Evolutionary conservation across 2,329 filamentous ascomycete genomes (phyloP).

Genomic region (Ceratocystis diversiconidia): DNA sequence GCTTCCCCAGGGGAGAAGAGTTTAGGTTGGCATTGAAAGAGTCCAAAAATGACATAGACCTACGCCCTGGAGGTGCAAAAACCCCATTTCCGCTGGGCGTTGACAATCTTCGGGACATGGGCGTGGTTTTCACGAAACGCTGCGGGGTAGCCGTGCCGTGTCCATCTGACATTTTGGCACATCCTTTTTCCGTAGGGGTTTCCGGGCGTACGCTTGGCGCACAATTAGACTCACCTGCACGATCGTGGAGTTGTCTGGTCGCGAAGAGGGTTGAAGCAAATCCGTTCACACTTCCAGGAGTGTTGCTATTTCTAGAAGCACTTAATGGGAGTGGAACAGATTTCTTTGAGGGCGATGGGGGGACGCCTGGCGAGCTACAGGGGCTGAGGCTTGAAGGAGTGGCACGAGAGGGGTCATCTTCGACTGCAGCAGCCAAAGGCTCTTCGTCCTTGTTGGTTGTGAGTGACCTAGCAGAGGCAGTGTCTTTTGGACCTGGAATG

Average conservation of each 20-base stretch:
- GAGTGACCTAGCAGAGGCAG: neutral
- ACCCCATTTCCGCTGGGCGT: slow-evolving; percentile 17
- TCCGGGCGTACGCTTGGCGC: neutral
- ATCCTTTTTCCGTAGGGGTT: slow-evolving; percentile 11
- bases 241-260: slow-evolving; percentile 11
- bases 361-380: neutral
- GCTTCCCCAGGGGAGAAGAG: slow-evolving; percentile 14
- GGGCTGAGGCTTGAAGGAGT: neutral
- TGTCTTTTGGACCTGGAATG: neutral
- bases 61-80: slow-evolving; percentile 12
- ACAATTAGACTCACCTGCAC: neutral
- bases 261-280: slow-evolving; percentile 9
- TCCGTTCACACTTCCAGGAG: slow-evolving; percentile 1
- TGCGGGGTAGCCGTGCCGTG: slow-evolving; percentile 9
- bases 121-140: slow-evolving; percentile 10
- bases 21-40: slow-evolving; percentile 11
- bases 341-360: slow-evolving; percentile 19
- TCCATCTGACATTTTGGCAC: neutral
- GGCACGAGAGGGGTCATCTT: neutral
- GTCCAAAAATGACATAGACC: slow-evolving; percentile 18
- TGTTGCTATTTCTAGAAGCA: neutral
- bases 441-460: neutral
- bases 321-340: slow-evolving; percentile 14
- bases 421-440: neutral
- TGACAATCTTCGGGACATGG: slow-evolving; percentile 17